Percentiles rank a stretch among this genome's conserved stretches.
phyloP scores from a whole-genome alignment of 768 basidiomycete species.

The Termitomyces heimii region DNA sequence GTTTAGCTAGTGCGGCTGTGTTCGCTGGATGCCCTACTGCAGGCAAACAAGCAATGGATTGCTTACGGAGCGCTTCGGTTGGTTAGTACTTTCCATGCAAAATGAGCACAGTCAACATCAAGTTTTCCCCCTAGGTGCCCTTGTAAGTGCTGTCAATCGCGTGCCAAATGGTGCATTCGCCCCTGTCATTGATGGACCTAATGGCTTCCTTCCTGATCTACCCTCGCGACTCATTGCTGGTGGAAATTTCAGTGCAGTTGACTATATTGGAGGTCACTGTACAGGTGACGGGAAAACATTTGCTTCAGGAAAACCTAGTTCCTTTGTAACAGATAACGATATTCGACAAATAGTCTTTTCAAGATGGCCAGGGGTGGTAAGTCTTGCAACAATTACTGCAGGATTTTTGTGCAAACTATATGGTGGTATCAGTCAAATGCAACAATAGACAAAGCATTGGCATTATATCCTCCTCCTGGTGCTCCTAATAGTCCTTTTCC shows the following conservation, averaged over 20 bases:
- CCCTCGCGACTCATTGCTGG: conserved; percentile 28
- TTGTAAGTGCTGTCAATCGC: conserved; percentile 33
- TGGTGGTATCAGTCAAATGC: background rate
- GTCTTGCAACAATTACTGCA: conserved; percentile 20
- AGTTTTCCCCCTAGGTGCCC: conserved; percentile 19
- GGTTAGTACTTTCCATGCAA: background rate
- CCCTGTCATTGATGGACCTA: conserved; percentile 23
- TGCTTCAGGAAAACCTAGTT: conserved; percentile 27
- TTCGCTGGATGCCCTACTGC: background rate
- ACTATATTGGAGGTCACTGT: conserved; percentile 35
- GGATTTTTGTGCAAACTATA: background rate
- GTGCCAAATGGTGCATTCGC: conserved; percentile 23
- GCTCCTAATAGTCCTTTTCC: conserved; percentile 25
- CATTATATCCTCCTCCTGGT: conserved; percentile 31
- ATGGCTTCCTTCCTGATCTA: conserved; percentile 26
- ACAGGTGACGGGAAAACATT: conserved; percentile 38
- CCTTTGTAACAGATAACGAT: conserved; percentile 35
- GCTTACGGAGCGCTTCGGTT: background rate
- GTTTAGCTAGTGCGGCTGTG: background rate
- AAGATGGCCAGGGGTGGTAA: conserved; percentile 29
- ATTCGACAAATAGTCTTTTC: conserved; percentile 26
- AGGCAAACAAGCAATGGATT: background rate
- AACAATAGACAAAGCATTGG: conserved; percentile 2
- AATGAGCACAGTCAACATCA: background rate
- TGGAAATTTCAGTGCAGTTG: conserved; percentile 26